Percentiles rank a stretch among this genome's conserved stretches.
phyloP scores from a whole-genome alignment of 1,284 basidiomycete species.

The Inonotus obliquus region DNA sequence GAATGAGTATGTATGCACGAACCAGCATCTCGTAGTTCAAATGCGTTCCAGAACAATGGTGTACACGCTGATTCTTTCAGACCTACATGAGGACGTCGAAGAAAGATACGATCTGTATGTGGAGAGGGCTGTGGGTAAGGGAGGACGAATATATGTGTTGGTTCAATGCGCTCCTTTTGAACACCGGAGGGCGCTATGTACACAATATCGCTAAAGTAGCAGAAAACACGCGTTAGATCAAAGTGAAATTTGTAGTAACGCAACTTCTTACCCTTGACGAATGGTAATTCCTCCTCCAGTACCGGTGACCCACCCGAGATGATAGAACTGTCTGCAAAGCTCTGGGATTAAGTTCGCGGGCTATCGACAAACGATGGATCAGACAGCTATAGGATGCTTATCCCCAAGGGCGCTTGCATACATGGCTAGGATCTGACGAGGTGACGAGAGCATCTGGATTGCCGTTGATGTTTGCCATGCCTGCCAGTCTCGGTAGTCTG shows the following conservation, averaged over 20 bases:
- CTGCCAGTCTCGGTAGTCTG: no score
- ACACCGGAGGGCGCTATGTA: slow-evolving; percentile 86
- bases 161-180: slow-evolving; percentile 81
- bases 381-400: background rate
- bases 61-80: slow-evolving; percentile 82
- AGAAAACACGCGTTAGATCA: background rate
- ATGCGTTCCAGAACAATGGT: slow-evolving; percentile 89
- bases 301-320: slow-evolving; percentile 55
- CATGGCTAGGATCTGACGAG: slow-evolving; percentile 15
- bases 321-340: slow-evolving; percentile 36
- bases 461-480: background rate
- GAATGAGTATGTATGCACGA: slow-evolving; percentile 88
- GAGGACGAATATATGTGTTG: slow-evolving; percentile 80
- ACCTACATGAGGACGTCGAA: slow-evolving; percentile 61
- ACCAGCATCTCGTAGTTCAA: slow-evolving; percentile 68
- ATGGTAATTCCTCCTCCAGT: slow-evolving; percentile 63
- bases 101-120: slow-evolving; percentile 64
- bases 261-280: slow-evolving; percentile 49
- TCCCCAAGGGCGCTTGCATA: background rate
- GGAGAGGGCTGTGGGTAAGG: slow-evolving; percentile 70
- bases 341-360: slow-evolving; percentile 53
- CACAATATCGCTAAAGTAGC: slow-evolving; percentile 33
- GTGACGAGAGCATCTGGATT: slow-evolving; percentile 11
- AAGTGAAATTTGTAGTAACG: slow-evolving; percentile 1
- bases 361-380: slow-evolving; percentile 23